phyloP scores from a whole-genome alignment of 352 stramenopile species.

The Globisporangium spinosum region DNA sequence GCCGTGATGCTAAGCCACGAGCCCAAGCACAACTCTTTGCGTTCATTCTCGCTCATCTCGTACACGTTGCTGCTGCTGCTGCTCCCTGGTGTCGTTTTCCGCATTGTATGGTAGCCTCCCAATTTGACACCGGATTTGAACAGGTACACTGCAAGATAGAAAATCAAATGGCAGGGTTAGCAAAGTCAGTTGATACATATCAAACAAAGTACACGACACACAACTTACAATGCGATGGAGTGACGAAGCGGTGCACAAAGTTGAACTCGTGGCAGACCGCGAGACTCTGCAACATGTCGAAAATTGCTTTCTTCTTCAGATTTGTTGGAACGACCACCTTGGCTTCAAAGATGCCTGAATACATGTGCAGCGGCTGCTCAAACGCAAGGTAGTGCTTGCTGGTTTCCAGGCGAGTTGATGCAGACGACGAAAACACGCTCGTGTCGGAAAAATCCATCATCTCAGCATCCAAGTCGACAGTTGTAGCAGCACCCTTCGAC shows the following conservation, averaged over 20 bases:
- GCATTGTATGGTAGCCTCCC: slow-evolving; percentile 66
- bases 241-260: slow-evolving; percentile 79
- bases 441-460: slow-evolving; percentile 28
- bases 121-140: slow-evolving; percentile 65
- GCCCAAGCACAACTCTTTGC: slow-evolving; percentile 70
- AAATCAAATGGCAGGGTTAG: slow-evolving; percentile 2
- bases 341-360: slow-evolving; percentile 69
- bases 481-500: neutral
- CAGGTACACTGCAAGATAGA: slow-evolving; percentile 46
- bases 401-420: slow-evolving; percentile 26
- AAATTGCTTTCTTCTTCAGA: slow-evolving; percentile 66
- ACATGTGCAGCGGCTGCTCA: slow-evolving; percentile 74
- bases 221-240: slow-evolving; percentile 46
- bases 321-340: slow-evolving; percentile 36
- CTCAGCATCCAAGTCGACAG: slow-evolving; percentile 23
- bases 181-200: neutral
- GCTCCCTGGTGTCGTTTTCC: slow-evolving; percentile 27
- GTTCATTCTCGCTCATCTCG: slow-evolving; percentile 69
- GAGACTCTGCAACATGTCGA: slow-evolving; percentile 63
- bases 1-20: slow-evolving; percentile 62
- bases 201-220: neutral
- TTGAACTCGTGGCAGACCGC: slow-evolving; percentile 59
- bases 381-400: slow-evolving; percentile 75
- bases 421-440: neutral
- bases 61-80: slow-evolving; percentile 35